Evolutionary conservation across 495 filamentous ascomycete species (phyloP), one percentile per base, ranked within the genome.

Genomic region (Annulohypoxylon nitens): DNA sequence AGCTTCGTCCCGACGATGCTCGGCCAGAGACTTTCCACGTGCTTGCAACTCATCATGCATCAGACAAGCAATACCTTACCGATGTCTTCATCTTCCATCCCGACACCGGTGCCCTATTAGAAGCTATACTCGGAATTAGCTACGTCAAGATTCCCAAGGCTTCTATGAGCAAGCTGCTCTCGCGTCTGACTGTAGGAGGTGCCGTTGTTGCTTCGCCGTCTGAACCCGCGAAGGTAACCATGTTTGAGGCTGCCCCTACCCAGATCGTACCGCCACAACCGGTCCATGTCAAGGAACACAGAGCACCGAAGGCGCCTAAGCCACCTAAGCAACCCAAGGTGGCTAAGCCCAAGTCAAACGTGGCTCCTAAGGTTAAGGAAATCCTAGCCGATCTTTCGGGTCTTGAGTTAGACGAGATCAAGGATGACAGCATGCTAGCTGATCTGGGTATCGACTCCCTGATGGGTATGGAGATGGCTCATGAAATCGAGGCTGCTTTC

Each of bases 401-500:
- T 11, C 67, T 89, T 4, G 83, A 87, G 18, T 55, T 78, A 0
- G 72, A 79, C 3, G 85, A 87, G 47, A 83, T 89, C 3, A 74
- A 78, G 18, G 73, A 78, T 14, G 78, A 83, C 20, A 79, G 75
- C 6, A 70, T 80, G n/a, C 79, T 89, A 26, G 81, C 81, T n/a
- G 85, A 89, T 39, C 61, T 87, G 16, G 86, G 88, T 0, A 87
- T 90, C 12, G 88, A 90, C 69, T 90, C 86, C 0, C 74, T 90
- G 0, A 84, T 87, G 80, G 85, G 83, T 0, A 87, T 88, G 86
- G 88, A 90, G 75, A 67, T 89, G 65, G 83, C 81, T 1, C 79
- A 78, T 0, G 86, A 90, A 61, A 65, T 89, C 7, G 85, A 89
- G 43, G 60, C 47, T 0, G 68, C 57, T 0, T 86, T 89, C 71